Evolutionary conservation across 768 basidiomycete genomes (phyloP).

Genomic region (Rhodotorula sphaerocarpa): DNA sequence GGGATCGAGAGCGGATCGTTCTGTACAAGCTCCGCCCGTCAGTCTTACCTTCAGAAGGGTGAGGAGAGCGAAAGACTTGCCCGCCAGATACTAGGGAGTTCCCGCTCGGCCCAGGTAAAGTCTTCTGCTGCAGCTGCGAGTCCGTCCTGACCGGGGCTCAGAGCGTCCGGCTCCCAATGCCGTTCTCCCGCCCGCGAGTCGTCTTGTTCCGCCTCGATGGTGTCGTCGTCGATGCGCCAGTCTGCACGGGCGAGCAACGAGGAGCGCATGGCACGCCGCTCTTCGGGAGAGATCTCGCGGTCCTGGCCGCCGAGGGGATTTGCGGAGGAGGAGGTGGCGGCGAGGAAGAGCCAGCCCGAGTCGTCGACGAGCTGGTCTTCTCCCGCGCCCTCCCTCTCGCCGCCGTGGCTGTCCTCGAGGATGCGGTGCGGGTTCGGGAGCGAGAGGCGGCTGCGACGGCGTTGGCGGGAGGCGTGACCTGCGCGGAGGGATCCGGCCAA

Average conservation of each 20-base stretch:
- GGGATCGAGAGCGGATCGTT: conserved; percentile 4
- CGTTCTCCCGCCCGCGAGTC: too few species aligned
- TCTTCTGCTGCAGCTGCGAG: neutral
- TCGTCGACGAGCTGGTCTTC: neutral
- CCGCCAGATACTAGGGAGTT: neutral
- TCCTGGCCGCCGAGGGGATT: neutral
- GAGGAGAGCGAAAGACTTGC: neutral
- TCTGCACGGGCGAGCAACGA: neutral
- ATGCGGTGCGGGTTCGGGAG: neutral
- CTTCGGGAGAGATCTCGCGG: neutral
- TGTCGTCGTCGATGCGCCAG: too few species aligned
- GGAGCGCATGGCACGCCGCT: neutral
- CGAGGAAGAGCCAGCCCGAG: conserved; percentile 8
- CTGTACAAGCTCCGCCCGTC: neutral
- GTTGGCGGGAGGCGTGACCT: neutral
- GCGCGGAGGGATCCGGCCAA: neutral
- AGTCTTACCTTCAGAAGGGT: neutral
- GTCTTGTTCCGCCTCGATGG: too few species aligned
- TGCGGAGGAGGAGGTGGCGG: neutral
- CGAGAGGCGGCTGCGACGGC: neutral
- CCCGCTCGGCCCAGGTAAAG: neutral
- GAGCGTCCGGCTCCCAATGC: too few species aligned
- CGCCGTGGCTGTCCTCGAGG: neutral
- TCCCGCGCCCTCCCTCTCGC: neutral
- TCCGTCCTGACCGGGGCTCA: too few species aligned